Evolutionary conservation across 306 rosid genomes (phyloP), one percentile per base, ranked within the genome.

Genomic region (Pueraria montana): DNA sequence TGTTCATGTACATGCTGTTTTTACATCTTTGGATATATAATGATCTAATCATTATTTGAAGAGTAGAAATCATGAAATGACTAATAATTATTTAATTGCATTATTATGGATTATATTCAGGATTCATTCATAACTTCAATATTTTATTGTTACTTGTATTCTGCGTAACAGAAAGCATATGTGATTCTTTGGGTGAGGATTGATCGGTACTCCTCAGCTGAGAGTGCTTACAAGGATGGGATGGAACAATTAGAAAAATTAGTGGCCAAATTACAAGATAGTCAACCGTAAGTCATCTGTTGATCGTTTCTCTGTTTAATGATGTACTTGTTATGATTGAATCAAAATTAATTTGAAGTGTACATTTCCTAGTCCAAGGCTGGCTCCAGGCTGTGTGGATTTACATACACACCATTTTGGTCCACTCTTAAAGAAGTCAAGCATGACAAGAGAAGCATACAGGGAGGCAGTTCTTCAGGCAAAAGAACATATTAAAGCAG

Each of bases 401-500:
- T 72, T 94, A 77, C 38, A 77, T 4, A 91, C 96, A 79, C 88
- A 49, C 10, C 88, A 80, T 9, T 92, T 86, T 21, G 98, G 96
- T 80, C 86, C 92, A 68, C 77, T 89, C 56, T 75, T 94, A 56
- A 81, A 84, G 87, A 86, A 74, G 13, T 94, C 98, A 46, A 92
- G 53, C 82, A 91, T 94, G 98, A 82, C 91, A 58, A 62, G 84
- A 27, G 94, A 91, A 63, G 94, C 74, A 40, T 94, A 86, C 84
- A 87, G 90, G 89, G 81, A 75, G 6, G 93, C 91, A 3, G 95
- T 94, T n/a, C 86, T 87, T 55, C 63, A 76, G 68, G 97, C 92
- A 38, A 91, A 94, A 80, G 94, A 94, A 74, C 98, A 94, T 77
- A 94, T 94, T 49, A 84, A 84, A 24, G 91, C 93, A 3, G 98